phyloP scores from a whole-genome alignment of 2,329 filamentous ascomycete genomes.

The Pseudogymnoascus pannorum region DNA sequence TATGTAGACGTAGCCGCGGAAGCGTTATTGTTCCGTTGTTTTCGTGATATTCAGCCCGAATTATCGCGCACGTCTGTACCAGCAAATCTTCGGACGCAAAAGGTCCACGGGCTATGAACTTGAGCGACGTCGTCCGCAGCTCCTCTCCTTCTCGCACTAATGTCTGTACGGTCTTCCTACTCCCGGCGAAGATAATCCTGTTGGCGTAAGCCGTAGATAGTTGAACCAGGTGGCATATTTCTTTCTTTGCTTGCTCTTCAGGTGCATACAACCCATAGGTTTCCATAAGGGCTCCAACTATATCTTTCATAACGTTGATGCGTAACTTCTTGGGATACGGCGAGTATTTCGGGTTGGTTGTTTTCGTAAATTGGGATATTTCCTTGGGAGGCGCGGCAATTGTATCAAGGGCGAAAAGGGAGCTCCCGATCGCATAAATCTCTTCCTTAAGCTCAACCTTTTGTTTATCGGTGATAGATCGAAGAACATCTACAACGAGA shows the following conservation, averaged over 20 bases:
- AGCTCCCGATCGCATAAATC: slow-evolving; percentile 14
- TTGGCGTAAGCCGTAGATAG: neutral
- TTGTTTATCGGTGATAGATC: slow-evolving; percentile 17
- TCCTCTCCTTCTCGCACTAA: neutral
- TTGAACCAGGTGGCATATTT: neutral
- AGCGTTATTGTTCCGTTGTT: slow-evolving; percentile 1
- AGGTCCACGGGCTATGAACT: slow-evolving; percentile 4
- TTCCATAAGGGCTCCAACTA: neutral
- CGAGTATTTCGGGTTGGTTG: slow-evolving; percentile 17
- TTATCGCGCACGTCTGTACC: neutral
- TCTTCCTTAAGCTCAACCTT: slow-evolving; percentile 12
- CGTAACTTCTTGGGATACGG: neutral
- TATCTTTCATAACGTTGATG: neutral
- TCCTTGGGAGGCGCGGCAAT: neutral
- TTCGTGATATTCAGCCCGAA: neutral
- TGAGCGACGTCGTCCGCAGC: slow-evolving; percentile 1
- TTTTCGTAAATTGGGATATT: neutral
- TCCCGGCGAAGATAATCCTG: neutral
- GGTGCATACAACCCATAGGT: neutral
- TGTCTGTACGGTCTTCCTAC: neutral
- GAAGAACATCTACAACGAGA: slow-evolving; percentile 18
- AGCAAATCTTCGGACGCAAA: neutral
- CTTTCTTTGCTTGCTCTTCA: neutral
- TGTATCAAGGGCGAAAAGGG: neutral
- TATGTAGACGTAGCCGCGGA: slow-evolving; percentile 6